Evolutionary conservation across 1,284 basidiomycete genomes (phyloP).

Genomic region (Austropuccinia psidii): DNA sequence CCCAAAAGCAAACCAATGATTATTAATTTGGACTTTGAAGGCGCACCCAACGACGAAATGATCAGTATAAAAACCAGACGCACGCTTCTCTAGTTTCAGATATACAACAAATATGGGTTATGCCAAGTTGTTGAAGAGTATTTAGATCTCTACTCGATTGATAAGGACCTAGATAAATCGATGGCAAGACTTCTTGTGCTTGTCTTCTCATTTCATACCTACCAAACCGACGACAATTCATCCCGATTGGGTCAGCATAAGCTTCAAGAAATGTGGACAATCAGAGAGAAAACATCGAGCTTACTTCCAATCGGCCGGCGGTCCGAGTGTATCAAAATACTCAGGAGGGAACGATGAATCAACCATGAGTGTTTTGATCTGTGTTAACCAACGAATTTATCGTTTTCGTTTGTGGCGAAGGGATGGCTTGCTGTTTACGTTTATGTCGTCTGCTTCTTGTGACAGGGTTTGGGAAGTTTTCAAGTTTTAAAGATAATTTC

Average conservation of each 20-base stretch:
- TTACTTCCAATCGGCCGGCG: conserved; percentile 17
- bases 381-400: too few species aligned
- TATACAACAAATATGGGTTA: conserved; percentile 64
- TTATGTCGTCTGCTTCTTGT: too few species aligned
- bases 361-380: too few species aligned
- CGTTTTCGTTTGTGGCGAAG: too few species aligned
- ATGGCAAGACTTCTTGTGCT: conserved; percentile 81
- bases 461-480: too few species aligned
- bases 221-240: conserved; percentile 20
- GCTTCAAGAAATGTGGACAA: neutral
- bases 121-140: conserved; percentile 57
- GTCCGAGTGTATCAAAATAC: neutral
- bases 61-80: conserved; percentile 42
- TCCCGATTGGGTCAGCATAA: neutral
- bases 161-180: conserved; percentile 75
- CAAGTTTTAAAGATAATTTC: too few species aligned
- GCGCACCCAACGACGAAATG: too few species aligned
- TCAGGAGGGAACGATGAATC: neutral
- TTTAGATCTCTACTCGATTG: conserved; percentile 72
- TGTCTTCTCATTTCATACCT: conserved; percentile 92
- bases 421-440: too few species aligned
- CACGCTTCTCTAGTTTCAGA: conserved; percentile 52
- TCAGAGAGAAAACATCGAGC: neutral
- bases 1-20: conserved; percentile 50
- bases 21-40: conserved; percentile 32